Conservation (phyloP, 345 rosid species). For the Noccaea caerulescens region DNA sequence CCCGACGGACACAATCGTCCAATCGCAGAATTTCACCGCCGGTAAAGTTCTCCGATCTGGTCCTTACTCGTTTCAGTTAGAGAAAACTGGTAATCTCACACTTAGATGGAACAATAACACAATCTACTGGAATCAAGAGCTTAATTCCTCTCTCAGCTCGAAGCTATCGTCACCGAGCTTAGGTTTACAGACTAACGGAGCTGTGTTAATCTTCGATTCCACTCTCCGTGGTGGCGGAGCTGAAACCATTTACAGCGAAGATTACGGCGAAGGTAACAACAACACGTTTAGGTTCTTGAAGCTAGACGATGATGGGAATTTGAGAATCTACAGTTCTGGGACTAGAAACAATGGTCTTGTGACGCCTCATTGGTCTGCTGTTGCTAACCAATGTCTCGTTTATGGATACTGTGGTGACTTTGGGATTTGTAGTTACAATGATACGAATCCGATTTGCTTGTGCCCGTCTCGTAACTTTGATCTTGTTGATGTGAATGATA, state of each 20-base stretch:
- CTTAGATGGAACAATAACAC: conserved; percentile 56
- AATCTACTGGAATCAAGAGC: conserved; percentile 59
- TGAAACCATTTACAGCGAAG: conserved; percentile 51
- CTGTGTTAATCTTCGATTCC: conserved; percentile 46
- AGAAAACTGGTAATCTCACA: conserved; percentile 52
- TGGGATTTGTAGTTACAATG: conserved; percentile 63
- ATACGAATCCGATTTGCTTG: conserved; percentile 52
- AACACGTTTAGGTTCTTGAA: conserved; percentile 60
- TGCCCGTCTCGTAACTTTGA: conserved; percentile 72
- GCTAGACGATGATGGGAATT: conserved; percentile 63
- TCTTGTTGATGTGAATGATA: conserved; percentile 50
- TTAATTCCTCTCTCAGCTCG: conserved; percentile 54
- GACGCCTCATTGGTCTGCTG: conserved; percentile 53
- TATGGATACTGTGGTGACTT: conserved; percentile 65
- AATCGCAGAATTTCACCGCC: conserved; percentile 55
- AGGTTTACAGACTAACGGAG: conserved; percentile 50
- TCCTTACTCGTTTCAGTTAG: conserved; percentile 57
- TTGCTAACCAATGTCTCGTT: conserved; percentile 61
- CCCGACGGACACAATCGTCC: conserved; percentile 62
- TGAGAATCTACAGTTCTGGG: conserved; percentile 58
- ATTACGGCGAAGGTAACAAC: conserved; percentile 56
- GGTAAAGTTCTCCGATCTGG: conserved; percentile 53
- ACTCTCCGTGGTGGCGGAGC: conserved; percentile 31
- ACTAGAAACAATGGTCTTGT: conserved; percentile 35
- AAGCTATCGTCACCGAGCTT: conserved; percentile 56